Evolutionary conservation across 768 basidiomycete genomes (phyloP), one percentile per base, ranked within the genome.

Genomic region (Tricholoma sp.): DNA sequence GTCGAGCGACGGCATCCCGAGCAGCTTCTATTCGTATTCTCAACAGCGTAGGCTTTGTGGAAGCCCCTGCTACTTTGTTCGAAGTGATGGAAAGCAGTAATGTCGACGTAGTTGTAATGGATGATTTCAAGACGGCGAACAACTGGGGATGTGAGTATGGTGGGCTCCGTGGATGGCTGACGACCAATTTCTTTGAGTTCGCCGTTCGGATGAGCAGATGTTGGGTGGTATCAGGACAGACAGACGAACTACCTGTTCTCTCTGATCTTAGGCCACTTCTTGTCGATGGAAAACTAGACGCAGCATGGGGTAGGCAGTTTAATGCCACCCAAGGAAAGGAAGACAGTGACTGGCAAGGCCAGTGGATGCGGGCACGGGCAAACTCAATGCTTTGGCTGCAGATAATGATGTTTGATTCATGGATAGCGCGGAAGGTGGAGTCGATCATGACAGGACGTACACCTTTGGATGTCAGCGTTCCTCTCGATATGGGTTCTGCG

Each of bases 91-190:
- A 28, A 29, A 28, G 20, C 28, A 33, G 13, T 2, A 31, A 37
- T 11, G n/a, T 50, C 13, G 28, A 55, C n/a, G 7, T 55, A 6
- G 17, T 62, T 17, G 28, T 58, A 31, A 45, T 54, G 49, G 54
- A 60, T 24, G 36, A 58, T 3, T 65, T 55, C 45, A 65, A 64
- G 50, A 33, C 60, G 0, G 59, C 58, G 15, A 60, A 59, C 31
- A 59, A 61, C 36, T 65, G 57, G 47, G 64, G 64, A 3, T 59
- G 58, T 33, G 58, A 65, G 51, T 24, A 53, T 36, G 64, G 63
- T 3, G 63, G 64, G 5, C 15, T 62, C 6, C 57, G 64, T 5
- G 59, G 64, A 6, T 65, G 64, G 63, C 33, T 55, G 13, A 50
- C 45, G 15, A 50, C 45, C 10, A 52, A 45, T 24, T 48, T 56